These are phyloP conservation scores for Pythium monospermum DNA, from an alignment of 352 stramenopile genomes.

Conservation along the genomic window DNA sequence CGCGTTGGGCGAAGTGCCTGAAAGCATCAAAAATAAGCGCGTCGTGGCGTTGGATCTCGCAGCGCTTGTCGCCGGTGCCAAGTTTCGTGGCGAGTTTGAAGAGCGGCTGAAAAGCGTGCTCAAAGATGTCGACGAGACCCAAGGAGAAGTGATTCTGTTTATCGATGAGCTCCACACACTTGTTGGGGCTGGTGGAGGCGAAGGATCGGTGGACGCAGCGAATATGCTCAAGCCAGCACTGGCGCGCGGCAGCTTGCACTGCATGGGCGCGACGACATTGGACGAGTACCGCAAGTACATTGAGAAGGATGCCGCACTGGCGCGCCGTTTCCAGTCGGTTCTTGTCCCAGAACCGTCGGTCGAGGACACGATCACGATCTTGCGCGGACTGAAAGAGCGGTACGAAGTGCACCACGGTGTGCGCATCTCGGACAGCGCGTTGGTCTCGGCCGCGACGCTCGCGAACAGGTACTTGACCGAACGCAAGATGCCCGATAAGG, in stretches of 20 bases:
- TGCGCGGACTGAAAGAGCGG: slow-evolving; percentile 92
- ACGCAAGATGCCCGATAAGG: slow-evolving; percentile 92
- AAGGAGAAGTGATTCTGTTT: slow-evolving; percentile 97
- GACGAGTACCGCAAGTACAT: slow-evolving; percentile 98
- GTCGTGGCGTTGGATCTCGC: slow-evolving; percentile 96
- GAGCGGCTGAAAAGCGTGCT: slow-evolving; percentile 95
- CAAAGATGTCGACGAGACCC: slow-evolving; percentile 89
- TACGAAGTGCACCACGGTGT: slow-evolving; percentile 98
- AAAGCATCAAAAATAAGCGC: slow-evolving; percentile 85
- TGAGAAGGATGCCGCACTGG: slow-evolving; percentile 98
- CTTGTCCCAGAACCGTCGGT: slow-evolving; percentile 92
- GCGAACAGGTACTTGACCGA: slow-evolving; percentile 91
- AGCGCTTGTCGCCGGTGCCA: slow-evolving; percentile 94
- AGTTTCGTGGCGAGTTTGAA: slow-evolving; percentile 98
- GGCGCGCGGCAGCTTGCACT: slow-evolving; percentile 93
- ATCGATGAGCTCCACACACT: slow-evolving; percentile 98
- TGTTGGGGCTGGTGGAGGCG: slow-evolving; percentile 90
- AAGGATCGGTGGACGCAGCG: slow-evolving; percentile 95
- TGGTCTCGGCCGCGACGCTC: slow-evolving; percentile 94
- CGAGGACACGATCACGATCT: slow-evolving; percentile 94
- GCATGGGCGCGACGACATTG: slow-evolving; percentile 97
- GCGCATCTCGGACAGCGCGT: slow-evolving; percentile 89
- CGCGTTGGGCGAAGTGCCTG: slow-evolving; percentile 93
- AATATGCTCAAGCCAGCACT: slow-evolving; percentile 98
- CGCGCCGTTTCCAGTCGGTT: slow-evolving; percentile 97